Base-by-base conservation (phyloP, 1,139 yeast genomes). In the Hemisphaericaspora lyxosophila region DNA sequence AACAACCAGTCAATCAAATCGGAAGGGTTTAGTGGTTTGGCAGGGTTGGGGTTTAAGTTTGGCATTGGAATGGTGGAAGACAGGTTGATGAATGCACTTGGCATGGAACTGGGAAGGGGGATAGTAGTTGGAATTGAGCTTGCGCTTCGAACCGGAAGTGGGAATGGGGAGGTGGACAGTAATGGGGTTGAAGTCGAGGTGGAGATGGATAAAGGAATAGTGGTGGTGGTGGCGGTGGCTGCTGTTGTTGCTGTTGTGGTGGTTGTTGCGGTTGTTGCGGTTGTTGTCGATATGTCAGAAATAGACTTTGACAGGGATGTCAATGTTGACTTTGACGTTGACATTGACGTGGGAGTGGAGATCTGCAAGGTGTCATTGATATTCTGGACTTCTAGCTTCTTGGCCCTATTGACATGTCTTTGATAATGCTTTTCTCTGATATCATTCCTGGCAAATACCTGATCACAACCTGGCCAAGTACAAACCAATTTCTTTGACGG, bases 361-460 rank as follows among this genome's bases (percentile, higher is more conserved):
- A n/a, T n/a, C n/a, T n/a, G n/a, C n/a, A n/a, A n/a, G n/a, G n/a
- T n/a, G n/a, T n/a, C n/a, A n/a, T n/a, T n/a, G n/a, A n/a, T n/a
- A n/a, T n/a, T n/a, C n/a, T n/a, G n/a, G n/a, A n/a, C n/a, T n/a
- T 28, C 23, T 16, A 28, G 3, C 40, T 46, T 47, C n/a, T 39
- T 38, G 4, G 38, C 41, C 36, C 38, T 45, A 9, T 18, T 25
- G 26, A 49, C 32, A 43, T 64, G 71, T 13, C 73, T 49, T 33
- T 50, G 55, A 34, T 51, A 48, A 40, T 68, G 74, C 33, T 68
- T 53, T 26, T 65, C 72, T 35, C 57, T 55, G 13, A 68, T 54
- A 41, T 68, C 74, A 27, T 54, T 57, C 15, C 74, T 46, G n/a
- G 55, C 64, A 46, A 68, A 68, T 4, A 57, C 54, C 37, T 56